Conservation (phyloP, 2,329 filamentous ascomycete species). For the Fusarium falciforme region DNA sequence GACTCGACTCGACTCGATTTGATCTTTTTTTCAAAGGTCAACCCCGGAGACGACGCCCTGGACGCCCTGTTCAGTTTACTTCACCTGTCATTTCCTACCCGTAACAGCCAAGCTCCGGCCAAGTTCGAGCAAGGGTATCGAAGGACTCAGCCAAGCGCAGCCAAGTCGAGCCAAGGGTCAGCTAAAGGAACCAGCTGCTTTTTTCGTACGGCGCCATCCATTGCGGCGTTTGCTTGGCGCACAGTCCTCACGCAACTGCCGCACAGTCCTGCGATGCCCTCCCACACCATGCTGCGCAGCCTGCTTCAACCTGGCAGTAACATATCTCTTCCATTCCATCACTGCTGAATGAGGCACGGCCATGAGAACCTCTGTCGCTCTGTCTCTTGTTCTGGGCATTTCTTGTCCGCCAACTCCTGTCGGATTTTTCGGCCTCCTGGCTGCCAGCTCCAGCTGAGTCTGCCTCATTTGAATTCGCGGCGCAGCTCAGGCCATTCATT, state of each 20-base stretch:
- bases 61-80: neutral
- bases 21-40: neutral
- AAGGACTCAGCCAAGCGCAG: conserved; percentile 35
- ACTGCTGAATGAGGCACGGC: conserved; percentile 14
- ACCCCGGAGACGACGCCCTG: neutral
- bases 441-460: conserved; percentile 14
- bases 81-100: conserved; percentile 17
- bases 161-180: conserved; percentile 29
- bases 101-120: conserved; percentile 25
- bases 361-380: conserved; percentile 31
- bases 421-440: conserved; percentile 6
- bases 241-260: conserved; percentile 34
- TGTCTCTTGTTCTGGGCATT: conserved; percentile 18
- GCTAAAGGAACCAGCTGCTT: conserved; percentile 25
- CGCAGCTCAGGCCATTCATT: conserved; percentile 32
- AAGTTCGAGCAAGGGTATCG: conserved; percentile 33
- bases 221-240: conserved; percentile 34
- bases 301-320: conserved; percentile 31
- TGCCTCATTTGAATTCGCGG: conserved; percentile 1
- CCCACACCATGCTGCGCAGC: conserved; percentile 31
- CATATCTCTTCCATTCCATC: conserved; percentile 21
- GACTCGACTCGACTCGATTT: neutral
- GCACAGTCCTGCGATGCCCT: conserved; percentile 42
- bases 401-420: conserved; percentile 26
- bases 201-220: conserved; percentile 7